A percentile compares a stretch with the other conserved stretches of the same genome.
Evolutionary conservation across 371 early-diverging fungal species (phyloP).

Genomic region (Nematocida minor): DNA sequence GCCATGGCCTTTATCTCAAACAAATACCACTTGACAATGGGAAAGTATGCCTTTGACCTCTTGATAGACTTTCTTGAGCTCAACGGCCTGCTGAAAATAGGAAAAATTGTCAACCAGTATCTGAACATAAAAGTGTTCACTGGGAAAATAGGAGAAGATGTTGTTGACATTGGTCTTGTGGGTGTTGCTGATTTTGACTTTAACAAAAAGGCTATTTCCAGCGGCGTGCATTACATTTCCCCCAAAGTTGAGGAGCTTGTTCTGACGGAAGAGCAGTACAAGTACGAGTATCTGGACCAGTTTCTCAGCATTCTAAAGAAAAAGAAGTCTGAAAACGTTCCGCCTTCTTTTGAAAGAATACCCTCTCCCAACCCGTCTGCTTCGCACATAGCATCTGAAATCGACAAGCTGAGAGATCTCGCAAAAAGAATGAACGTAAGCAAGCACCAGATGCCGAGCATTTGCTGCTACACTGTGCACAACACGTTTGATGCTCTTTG

Average conservation of each 20-base stretch:
- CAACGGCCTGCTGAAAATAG: slow-evolving; percentile 74
- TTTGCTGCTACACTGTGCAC: slow-evolving; percentile 91
- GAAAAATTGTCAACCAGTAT: slow-evolving; percentile 84
- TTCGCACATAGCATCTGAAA: slow-evolving; percentile 61
- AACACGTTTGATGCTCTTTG: slow-evolving; percentile 73
- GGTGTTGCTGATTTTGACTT: slow-evolving; percentile 46
- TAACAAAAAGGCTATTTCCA: slow-evolving; percentile 43
- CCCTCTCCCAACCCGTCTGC: slow-evolving; percentile 48
- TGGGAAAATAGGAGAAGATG: slow-evolving; percentile 54
- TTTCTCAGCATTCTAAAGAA: slow-evolving; percentile 68
- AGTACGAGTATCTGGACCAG: slow-evolving; percentile 74
- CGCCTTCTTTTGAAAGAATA: slow-evolving; percentile 34
- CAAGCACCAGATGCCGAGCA: slow-evolving; percentile 75
- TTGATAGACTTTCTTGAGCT: slow-evolving; percentile 83
- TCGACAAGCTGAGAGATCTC: slow-evolving; percentile 72
- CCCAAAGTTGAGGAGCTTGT: slow-evolving; percentile 66
- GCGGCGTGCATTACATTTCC: slow-evolving; percentile 59
- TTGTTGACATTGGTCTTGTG: slow-evolving; percentile 58
- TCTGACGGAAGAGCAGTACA: slow-evolving; percentile 71
- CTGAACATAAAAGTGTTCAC: slow-evolving; percentile 73
- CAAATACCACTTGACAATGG: slow-evolving; percentile 80
- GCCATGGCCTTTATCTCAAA: slow-evolving; percentile 73
- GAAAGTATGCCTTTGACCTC: slow-evolving; percentile 79
- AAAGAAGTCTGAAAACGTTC: slow-evolving; percentile 53
- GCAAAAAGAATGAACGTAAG: slow-evolving; percentile 72